Base-by-base conservation (phyloP, 2,329 filamentous ascomycete genomes). In the Lasiodiplodia sp. region DNA sequence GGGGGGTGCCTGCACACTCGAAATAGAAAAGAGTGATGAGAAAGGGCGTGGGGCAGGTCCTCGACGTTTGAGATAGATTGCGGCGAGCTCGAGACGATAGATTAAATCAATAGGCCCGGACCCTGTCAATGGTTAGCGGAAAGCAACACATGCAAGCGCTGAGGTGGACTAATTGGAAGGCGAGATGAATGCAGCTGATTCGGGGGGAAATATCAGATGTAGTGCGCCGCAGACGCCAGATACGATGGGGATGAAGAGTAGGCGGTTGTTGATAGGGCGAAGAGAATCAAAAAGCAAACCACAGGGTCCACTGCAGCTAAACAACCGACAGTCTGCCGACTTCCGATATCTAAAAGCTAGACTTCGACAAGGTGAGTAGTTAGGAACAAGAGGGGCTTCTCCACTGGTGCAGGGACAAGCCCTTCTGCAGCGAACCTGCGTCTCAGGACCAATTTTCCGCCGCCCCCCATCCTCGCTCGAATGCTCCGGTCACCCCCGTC, bases 391-490 rank as follows among this genome's bases (percentile, higher is more conserved):
- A 47, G 47, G 28, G 7, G 11, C 12, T 63, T 44, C 31, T 31
- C 58, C 25, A 63, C n/a, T 25, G 25, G 40, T 28, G 40, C 58
- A 62, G 58, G 58, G 58, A 62, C 58, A 63, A 51, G 58, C 25
- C 58, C 40, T 6, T 51, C 58, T 63, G 58, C 58, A 63, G 16
- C n/a, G 58, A 52, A 52, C 44, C 60, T 64, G 60, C 60, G 37
- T 64, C 44, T 21, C 60, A 52, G 44, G 23, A 38, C 44, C 47
- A 37, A 23, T 63, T 38, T 52, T 52, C 44, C 31, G 40, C 8
- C n/a, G 55, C 31, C 55, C 55, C 55, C n/a, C 34, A 23, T 25
- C 38, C 21, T 31, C 4, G 44, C 8, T 8, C 18, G 28, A n/a
- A 64, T 64, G 23, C 28, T 37, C 47, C 23, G 23, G 23, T 23